Evolutionary conservation across 2,329 filamentous ascomycete genomes (phyloP).

Genomic region (Cercospora sp.): DNA sequence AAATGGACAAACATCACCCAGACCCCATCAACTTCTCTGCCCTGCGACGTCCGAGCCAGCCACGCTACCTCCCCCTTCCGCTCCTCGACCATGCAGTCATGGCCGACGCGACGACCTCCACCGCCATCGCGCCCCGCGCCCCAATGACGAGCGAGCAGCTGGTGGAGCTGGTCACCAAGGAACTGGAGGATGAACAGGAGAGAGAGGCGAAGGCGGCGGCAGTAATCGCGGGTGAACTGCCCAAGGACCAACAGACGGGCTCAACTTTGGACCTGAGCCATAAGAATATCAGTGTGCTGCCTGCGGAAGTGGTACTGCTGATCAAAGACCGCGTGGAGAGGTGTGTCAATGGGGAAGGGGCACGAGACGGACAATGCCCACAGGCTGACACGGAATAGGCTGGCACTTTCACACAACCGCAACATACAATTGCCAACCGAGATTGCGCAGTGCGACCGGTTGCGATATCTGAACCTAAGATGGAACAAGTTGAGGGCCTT

Average conservation of each 20-base stretch:
- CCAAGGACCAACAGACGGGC: slow-evolving; percentile 52
- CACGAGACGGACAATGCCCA: background rate
- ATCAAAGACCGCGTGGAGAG: slow-evolving; percentile 73
- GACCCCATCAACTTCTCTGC: slow-evolving; percentile 5
- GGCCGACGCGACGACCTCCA: slow-evolving; percentile 28
- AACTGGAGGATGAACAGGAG: slow-evolving; percentile 38
- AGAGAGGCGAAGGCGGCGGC: slow-evolving; percentile 35
- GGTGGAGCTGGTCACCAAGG: slow-evolving; percentile 35
- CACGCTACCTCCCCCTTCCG: slow-evolving; percentile 10
- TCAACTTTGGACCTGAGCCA: slow-evolving; percentile 78
- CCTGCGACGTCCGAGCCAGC: slow-evolving; percentile 10
- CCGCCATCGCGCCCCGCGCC: slow-evolving; percentile 23
- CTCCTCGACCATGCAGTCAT: slow-evolving; percentile 25
- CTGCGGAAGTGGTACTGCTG: slow-evolving; percentile 72
- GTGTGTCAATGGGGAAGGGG: slow-evolving; percentile 43
- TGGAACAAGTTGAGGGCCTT: slow-evolving; percentile 72
- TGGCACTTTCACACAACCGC: slow-evolving; percentile 79
- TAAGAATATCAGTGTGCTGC: slow-evolving; percentile 69
- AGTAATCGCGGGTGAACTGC: slow-evolving; percentile 29
- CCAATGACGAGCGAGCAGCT: slow-evolving; percentile 34
- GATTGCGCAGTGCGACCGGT: slow-evolving; percentile 72
- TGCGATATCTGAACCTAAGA: slow-evolving; percentile 78
- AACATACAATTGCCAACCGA: slow-evolving; percentile 67
- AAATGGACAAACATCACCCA: slow-evolving; percentile 9
- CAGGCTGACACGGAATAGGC: slow-evolving; percentile 50